Conservation (phyloP, 1,139 yeast genomes). For the Saccharomyces hybrid region DNA sequence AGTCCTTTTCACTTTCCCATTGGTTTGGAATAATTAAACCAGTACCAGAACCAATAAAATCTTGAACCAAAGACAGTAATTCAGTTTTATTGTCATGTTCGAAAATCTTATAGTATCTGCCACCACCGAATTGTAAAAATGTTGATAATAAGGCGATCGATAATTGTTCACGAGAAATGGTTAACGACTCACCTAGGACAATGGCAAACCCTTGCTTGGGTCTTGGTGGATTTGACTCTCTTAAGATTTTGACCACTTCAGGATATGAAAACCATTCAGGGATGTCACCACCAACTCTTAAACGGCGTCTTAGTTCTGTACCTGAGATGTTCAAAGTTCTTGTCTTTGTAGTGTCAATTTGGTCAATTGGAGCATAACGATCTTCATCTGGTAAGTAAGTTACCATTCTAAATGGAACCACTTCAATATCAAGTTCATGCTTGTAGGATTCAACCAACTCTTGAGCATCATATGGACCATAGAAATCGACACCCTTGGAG, state of each 20-base stretch:
- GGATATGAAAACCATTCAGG: constrained; percentile 98
- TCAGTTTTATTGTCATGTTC: constrained; percentile 18
- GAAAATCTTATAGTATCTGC: constrained; percentile 73
- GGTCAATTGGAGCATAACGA: constrained; percentile 91
- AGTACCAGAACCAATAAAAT: constrained; percentile 81
- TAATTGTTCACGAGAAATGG: constrained; percentile 44
- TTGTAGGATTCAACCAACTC: constrained; percentile 68
- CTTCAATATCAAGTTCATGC: constrained; percentile 75
- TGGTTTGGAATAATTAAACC: constrained; percentile 66
- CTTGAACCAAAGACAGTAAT: constrained; percentile 46
- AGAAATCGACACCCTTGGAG: constrained; percentile 88
- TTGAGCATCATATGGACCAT: constrained; percentile 97
- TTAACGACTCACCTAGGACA: constrained; percentile 37
- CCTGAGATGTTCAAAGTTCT: constrained; percentile 90
- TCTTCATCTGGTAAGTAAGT: constrained; percentile 93
- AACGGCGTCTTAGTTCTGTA: constrained; percentile 82
- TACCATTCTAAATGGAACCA: constrained; percentile 95
- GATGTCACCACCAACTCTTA: constrained; percentile 78
- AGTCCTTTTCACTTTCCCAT: constrained; percentile 34
- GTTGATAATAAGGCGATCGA: constrained; percentile 84
- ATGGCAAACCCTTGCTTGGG: constrained; percentile 76
- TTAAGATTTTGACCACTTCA: constrained; percentile 82
- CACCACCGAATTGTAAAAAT: constrained; percentile 80
- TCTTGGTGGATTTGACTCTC: constrained; percentile 93
- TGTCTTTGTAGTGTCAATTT: constrained; percentile 63